Conservation (phyloP, 2,329 filamentous ascomycete genomes). For the Elsinoe australis region DNA sequence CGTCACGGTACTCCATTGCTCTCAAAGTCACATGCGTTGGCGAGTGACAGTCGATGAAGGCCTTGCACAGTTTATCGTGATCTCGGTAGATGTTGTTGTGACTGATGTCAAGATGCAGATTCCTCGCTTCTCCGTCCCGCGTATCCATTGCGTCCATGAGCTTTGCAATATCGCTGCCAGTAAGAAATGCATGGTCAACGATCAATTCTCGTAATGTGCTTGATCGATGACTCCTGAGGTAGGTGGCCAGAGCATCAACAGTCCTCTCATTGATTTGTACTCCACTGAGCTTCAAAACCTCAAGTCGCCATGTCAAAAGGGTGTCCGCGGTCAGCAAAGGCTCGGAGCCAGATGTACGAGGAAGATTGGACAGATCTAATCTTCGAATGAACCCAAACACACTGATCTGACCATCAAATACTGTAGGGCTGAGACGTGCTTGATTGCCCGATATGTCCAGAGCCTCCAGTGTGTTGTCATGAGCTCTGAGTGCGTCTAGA, state of each 20-base stretch:
- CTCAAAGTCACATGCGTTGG: constrained; percentile 59
- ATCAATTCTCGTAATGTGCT: constrained; percentile 53
- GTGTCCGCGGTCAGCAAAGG: constrained; percentile 60
- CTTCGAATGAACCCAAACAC: constrained; percentile 60
- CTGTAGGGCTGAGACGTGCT: constrained; percentile 54
- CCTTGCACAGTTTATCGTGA: constrained; percentile 45
- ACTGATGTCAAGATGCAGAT: constrained; percentile 59
- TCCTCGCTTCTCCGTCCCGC: constrained; percentile 43
- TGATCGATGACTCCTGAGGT: constrained; percentile 49
- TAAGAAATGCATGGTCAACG: constrained; percentile 60
- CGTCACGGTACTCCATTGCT: constrained; percentile 61
- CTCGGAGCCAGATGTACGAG: constrained; percentile 54
- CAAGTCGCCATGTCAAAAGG: constrained; percentile 58
- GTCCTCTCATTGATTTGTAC: constrained; percentile 55
- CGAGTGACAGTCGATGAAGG: constrained; percentile 46
- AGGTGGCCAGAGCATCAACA: constrained; percentile 55
- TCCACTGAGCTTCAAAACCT: constrained; percentile 58
- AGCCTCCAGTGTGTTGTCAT: constrained; percentile 59
- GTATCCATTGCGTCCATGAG: constrained; percentile 57
- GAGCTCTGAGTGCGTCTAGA: constrained; percentile 55
- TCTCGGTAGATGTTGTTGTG: constrained; percentile 52
- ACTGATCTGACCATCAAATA: constrained; percentile 59
- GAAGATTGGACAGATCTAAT: constrained; percentile 58
- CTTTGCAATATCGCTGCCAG: constrained; percentile 56
- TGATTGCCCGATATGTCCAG: constrained; percentile 61